These are phyloP conservation scores for Aspergillus novofumigatus DNA, from an alignment of 2,329 filamentous ascomycete genomes.

Conservation along the genomic window DNA sequence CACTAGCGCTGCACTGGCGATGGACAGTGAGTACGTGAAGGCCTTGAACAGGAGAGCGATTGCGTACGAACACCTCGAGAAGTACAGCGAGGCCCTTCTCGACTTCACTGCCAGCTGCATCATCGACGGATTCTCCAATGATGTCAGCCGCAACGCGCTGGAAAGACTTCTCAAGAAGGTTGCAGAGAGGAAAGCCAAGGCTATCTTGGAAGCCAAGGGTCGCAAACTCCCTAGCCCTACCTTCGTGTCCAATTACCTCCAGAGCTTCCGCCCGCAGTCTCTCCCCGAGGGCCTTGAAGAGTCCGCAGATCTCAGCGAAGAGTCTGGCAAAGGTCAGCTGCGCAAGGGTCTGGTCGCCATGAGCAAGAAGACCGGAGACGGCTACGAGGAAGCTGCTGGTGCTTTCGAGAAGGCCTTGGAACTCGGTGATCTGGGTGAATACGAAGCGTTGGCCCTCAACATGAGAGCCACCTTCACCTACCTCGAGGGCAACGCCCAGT, in stretches of 20 bases:
- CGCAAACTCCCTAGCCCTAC: constrained; percentile 91
- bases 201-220: constrained; percentile 73
- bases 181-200: constrained; percentile 87
- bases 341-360: constrained; percentile 77
- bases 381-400: constrained; percentile 80
- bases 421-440: constrained; percentile 70
- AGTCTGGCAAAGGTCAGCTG: constrained; percentile 78
- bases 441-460: constrained; percentile 91
- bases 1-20: constrained; percentile 86
- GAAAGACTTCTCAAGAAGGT: constrained; percentile 95
- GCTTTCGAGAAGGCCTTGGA: constrained; percentile 88
- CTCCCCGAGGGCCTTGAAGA: constrained; percentile 80
- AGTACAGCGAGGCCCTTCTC: constrained; percentile 88
- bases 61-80: constrained; percentile 88
- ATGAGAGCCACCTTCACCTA: constrained; percentile 95
- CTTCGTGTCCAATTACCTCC: constrained; percentile 97
- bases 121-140: constrained; percentile 94
- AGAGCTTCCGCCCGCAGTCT: constrained; percentile 86
- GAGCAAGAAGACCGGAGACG: constrained; percentile 80
- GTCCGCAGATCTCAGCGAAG: constrained; percentile 68
- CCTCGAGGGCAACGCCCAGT: constrained; percentile 78
- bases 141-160: constrained; percentile 80
- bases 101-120: constrained; percentile 99
- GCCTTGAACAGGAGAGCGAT: constrained; percentile 94
- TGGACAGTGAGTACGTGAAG: constrained; percentile 96